Conservation (phyloP, 805 yeast genomes). For the Teunomyces funiuensis region DNA sequence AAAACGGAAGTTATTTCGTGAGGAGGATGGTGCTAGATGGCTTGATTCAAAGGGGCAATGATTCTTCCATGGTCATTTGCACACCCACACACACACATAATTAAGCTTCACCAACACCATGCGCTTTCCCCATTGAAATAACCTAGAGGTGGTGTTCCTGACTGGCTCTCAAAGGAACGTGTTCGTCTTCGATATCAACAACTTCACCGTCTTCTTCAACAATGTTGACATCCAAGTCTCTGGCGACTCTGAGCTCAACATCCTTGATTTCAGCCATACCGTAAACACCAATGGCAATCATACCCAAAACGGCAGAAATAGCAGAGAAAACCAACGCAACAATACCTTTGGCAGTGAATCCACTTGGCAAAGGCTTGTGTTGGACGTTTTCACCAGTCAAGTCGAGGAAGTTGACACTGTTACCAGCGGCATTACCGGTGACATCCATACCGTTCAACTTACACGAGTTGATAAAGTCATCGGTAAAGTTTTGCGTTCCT, state of each 20-base stretch:
- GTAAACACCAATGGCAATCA: constrained; percentile 71
- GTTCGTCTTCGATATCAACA: constrained; percentile 15
- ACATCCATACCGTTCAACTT: constrained; percentile 48
- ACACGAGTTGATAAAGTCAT: constrained; percentile 63
- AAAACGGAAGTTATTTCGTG: not conserved
- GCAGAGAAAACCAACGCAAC: constrained; percentile 92
- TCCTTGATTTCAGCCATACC: constrained; percentile 82
- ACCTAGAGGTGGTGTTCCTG: constrained; percentile 2
- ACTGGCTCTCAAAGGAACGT: constrained; percentile 10
- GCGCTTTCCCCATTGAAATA: not conserved
- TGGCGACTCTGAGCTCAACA: constrained; percentile 61
- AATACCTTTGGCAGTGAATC: constrained; percentile 93
- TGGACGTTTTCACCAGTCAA: constrained; percentile 77
- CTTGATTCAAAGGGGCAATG: constrained; percentile 8
- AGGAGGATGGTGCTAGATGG: no score
- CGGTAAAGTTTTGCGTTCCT: constrained; percentile 55
- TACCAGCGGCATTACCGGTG: constrained; percentile 90
- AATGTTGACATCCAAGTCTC: constrained; percentile 52
- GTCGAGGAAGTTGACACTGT: constrained; percentile 60
- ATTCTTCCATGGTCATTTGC: constrained; percentile 9
- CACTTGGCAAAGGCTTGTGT: constrained; percentile 65
- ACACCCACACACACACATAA: constrained; percentile 16
- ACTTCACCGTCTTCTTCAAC: constrained; percentile 23
- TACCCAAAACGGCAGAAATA: constrained; percentile 81
- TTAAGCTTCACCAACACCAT: no score